These are phyloP conservation scores for Lentinula detonsa DNA, from an alignment of 768 basidiomycete species.

Conservation along the genomic window DNA sequence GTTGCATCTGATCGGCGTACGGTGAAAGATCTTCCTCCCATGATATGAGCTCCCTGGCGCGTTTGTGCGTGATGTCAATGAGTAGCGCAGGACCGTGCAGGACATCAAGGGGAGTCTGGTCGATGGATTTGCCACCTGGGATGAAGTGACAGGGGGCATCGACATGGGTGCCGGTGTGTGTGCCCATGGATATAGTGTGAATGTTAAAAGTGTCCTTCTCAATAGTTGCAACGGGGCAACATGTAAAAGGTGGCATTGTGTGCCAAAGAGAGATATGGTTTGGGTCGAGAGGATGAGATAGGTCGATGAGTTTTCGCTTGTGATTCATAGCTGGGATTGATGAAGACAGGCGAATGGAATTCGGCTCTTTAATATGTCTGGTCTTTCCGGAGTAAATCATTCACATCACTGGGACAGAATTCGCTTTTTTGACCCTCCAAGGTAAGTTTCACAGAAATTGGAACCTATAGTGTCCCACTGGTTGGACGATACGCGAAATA, in stretches of 20 bases:
- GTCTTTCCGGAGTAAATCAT: not conserved
- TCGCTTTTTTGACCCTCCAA: not conserved
- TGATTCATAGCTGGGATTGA: not conserved
- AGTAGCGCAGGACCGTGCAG: constrained; percentile 51
- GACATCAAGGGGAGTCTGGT: constrained; percentile 46
- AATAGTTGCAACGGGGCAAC: constrained; percentile 32
- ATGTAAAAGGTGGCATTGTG: constrained; percentile 45
- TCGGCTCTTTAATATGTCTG: not conserved
- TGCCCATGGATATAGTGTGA: constrained; percentile 47
- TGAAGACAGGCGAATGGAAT: not conserved
- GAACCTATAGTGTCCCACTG: constrained; percentile 25
- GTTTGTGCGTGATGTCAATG: constrained; percentile 44
- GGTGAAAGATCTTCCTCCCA: constrained; percentile 42
- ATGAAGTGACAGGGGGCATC: constrained; percentile 76
- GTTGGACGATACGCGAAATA: not conserved
- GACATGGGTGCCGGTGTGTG: constrained; percentile 76
- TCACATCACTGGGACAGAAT: not conserved
- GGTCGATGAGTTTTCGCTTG: constrained; percentile 30
- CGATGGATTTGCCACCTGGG: constrained; percentile 47
- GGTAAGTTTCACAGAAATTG: not conserved
- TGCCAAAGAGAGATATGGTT: constrained; percentile 41
- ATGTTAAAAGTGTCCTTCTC: constrained; percentile 43
- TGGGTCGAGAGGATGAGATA: constrained; percentile 43
- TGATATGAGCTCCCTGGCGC: constrained; percentile 38
- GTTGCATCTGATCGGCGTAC: constrained; percentile 29